Evolutionary conservation across 306 rosid species (phyloP).

Genomic region (Spatholobus suberectus): DNA sequence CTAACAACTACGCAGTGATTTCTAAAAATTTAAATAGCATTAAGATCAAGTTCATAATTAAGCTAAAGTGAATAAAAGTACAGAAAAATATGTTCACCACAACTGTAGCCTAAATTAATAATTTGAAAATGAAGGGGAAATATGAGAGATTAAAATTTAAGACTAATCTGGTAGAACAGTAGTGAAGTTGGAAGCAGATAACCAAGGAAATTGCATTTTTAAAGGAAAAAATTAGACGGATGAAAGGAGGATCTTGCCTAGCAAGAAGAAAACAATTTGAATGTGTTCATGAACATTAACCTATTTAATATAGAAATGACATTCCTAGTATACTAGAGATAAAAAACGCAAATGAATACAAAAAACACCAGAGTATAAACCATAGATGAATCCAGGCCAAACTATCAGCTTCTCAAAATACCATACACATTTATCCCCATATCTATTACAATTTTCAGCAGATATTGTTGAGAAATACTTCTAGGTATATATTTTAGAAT

Average conservation of each 20-base stretch:
- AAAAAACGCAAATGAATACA: neutral
- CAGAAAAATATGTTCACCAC: neutral
- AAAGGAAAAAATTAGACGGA: neutral
- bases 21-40: neutral
- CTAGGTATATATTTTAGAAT: neutral
- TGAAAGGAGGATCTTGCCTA: neutral
- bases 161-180: neutral
- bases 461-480: neutral
- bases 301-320: neutral
- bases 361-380: neutral
- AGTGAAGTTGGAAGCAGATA: constrained; percentile 12
- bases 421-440: neutral
- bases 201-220: neutral
- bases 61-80: neutral
- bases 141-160: neutral
- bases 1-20: constrained; percentile 9
- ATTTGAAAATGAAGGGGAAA: neutral
- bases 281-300: neutral
- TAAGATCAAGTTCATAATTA: neutral
- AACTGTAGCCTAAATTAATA: neutral
- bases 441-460: neutral
- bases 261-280: constrained; percentile 5
- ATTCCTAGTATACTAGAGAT: neutral
- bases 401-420: neutral
- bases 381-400: neutral